A percentile compares a stretch with the other conserved stretches of the same genome.
These are phyloP conservation scores for Nannizzia gypsea DNA, from an alignment of 2,329 filamentous ascomycete genomes.

Conservation along the genomic window DNA sequence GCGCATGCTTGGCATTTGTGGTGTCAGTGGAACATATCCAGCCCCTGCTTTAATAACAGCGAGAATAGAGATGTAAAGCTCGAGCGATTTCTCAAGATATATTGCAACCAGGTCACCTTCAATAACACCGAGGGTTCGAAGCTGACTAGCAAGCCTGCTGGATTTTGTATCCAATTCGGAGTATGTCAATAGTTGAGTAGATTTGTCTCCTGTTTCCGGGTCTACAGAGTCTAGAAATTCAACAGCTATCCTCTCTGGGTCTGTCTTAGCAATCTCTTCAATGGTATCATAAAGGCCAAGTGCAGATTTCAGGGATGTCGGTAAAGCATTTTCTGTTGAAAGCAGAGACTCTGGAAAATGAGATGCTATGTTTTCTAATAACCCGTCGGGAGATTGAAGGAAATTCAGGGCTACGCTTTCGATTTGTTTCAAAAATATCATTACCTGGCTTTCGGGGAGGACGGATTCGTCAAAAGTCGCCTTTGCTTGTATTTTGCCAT, in stretches of 20 bases:
- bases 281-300: constrained; percentile 44
- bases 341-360: constrained; percentile 25
- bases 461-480: constrained; percentile 44
- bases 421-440: constrained; percentile 50
- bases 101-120: constrained; percentile 56
- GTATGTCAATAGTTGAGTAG: constrained; percentile 48
- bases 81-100: constrained; percentile 62
- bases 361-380: constrained; percentile 23
- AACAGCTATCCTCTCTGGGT: constrained; percentile 50
- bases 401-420: constrained; percentile 40
- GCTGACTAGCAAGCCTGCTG: constrained; percentile 50
- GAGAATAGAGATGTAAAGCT: constrained; percentile 63
- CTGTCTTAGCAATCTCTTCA: constrained; percentile 38
- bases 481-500: constrained; percentile 37
- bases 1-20: constrained; percentile 54
- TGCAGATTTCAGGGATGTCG: constrained; percentile 23
- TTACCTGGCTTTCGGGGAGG: constrained; percentile 46
- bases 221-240: constrained; percentile 47
- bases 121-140: constrained; percentile 39
- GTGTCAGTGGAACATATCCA: constrained; percentile 68
- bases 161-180: constrained; percentile 49
- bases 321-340: constrained; percentile 41
- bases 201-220: constrained; percentile 18
- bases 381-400: constrained; percentile 25
- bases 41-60: constrained; percentile 63